Evolutionary conservation across 441 rosid species (phyloP), one percentile per base, ranked within the genome.

Genomic region (Erodium texanum): DNA sequence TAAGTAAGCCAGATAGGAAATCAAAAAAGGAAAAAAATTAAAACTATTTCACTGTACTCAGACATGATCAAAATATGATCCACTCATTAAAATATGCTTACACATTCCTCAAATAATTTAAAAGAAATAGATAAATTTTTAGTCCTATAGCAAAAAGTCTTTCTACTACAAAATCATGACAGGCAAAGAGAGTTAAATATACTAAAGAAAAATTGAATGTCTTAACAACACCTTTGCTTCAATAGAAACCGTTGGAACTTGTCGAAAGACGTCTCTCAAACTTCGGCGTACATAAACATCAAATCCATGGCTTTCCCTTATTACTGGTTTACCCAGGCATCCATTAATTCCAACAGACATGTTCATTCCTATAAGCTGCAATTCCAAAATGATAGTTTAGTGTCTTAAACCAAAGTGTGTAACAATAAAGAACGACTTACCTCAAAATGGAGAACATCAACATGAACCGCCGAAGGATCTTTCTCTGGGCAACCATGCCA

Each of bases 381-480:
- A 79, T 70, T 71, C 69, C 34, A 61, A 67, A 70, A 43, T 70
- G 12, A 66, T 45, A 70, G 71, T 69, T 71, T 36, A 66, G 62
- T 71, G 27, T 66, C 48, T 34, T 48, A 64, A 72, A 24, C 54
- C 23, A 38, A 27, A 50, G 59, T 64, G 41, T 62, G 61, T 52
- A 69, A 38, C 8, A 76, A 71, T 62, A 36, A 74, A 71, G 70
- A 48, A 62, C 48, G 54, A 67, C 66, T 69, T 79, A 95, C 99
- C 97, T 95, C 85, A 24, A 96, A 95, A 80, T 89, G 96, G 82
- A 95, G 90, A 85, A 89, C 83, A 82, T 92, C 98, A 71, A 95
- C 82, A 76, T 77, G 99, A 67, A 95, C 97, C 72, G 98, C 97
- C 73, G 87, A 89, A 66, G 91, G 92, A 85, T 92, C 99, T 72